phyloP scores from a whole-genome alignment of 1,139 yeast genomes.

The Geotrichum reessii region DNA sequence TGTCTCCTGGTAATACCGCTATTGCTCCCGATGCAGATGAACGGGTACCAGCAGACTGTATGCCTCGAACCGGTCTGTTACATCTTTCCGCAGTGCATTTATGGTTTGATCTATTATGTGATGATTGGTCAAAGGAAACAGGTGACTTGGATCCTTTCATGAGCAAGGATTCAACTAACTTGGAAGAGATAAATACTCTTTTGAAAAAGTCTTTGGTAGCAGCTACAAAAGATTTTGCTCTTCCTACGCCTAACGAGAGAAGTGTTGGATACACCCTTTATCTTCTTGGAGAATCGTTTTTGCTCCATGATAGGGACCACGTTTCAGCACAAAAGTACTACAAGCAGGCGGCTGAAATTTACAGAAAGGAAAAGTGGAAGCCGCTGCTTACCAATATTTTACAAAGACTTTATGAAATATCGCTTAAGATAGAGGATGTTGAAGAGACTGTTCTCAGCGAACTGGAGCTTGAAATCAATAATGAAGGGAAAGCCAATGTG shows the following conservation, averaged over 20 bases:
- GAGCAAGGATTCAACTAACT: conserved; percentile 21
- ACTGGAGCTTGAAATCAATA: conserved; percentile 15
- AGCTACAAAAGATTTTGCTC: conserved; percentile 25
- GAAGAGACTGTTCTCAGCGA: conserved; percentile 23
- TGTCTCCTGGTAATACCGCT: conserved; percentile 40
- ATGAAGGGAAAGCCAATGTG: background rate
- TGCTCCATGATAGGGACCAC: conserved; percentile 31
- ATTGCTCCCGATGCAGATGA: conserved; percentile 30
- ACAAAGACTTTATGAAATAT: conserved; percentile 22
- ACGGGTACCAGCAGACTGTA: conserved; percentile 30
- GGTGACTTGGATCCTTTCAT: conserved; percentile 20
- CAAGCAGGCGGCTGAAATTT: conserved; percentile 26
- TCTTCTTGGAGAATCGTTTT: conserved; percentile 33
- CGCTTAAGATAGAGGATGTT: conserved; percentile 17
- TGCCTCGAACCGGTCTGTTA: conserved; percentile 47
- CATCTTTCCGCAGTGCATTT: conserved; percentile 40
- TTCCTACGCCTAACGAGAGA: conserved; percentile 35
- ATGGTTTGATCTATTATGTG: conserved; percentile 11
- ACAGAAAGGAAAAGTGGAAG: conserved; percentile 30
- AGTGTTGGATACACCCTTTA: conserved; percentile 36
- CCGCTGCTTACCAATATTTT: conserved; percentile 22
- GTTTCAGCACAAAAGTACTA: conserved; percentile 38
- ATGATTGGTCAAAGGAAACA: conserved; percentile 22
- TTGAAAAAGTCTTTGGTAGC: conserved; percentile 26
- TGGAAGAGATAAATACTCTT: conserved; percentile 29